phyloP scores from a whole-genome alignment of 2,329 filamentous ascomycete species.

The Celoporthe dispersa region DNA sequence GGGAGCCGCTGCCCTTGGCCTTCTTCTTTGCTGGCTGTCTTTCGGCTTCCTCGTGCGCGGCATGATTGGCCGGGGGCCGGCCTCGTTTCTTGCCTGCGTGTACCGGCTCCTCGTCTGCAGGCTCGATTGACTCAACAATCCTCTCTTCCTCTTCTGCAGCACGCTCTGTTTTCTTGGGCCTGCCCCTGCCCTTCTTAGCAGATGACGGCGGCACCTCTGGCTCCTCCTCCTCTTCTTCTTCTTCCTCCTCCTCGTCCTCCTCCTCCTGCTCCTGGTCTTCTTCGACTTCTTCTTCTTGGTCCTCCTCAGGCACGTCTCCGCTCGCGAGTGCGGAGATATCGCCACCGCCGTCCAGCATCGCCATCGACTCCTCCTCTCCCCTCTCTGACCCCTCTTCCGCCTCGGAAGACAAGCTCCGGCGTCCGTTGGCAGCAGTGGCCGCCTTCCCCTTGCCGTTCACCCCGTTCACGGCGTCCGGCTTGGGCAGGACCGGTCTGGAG shows the following conservation, averaged over 20 bases:
- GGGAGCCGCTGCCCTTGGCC: slow-evolving; percentile 33
- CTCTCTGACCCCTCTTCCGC: slow-evolving; percentile 38
- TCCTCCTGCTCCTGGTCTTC: slow-evolving; percentile 37
- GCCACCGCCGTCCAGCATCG: slow-evolving; percentile 34
- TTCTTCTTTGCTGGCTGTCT: slow-evolving; percentile 35
- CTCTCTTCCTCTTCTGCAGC: slow-evolving; percentile 35
- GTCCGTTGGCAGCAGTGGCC: slow-evolving; percentile 27
- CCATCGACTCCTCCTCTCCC: slow-evolving; percentile 33
- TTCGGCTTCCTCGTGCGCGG: slow-evolving; percentile 28
- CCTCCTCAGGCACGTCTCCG: slow-evolving; percentile 31
- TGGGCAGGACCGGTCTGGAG: slow-evolving; percentile 36
- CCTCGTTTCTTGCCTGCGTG: slow-evolving; percentile 32
- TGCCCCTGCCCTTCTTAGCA: slow-evolving; percentile 21
- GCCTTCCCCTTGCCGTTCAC: slow-evolving; percentile 32
- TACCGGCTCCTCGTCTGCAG: slow-evolving; percentile 31
- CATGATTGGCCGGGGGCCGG: slow-evolving; percentile 32
- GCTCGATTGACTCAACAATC: slow-evolving; percentile 29
- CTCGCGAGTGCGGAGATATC: slow-evolving; percentile 46
- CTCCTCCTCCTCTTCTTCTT: slow-evolving; percentile 39
- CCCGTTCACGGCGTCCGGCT: slow-evolving; percentile 35
- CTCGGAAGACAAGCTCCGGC: slow-evolving; percentile 31
- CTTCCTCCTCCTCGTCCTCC: slow-evolving; percentile 22
- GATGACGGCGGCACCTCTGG: slow-evolving; percentile 27
- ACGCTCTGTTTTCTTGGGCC: slow-evolving; percentile 22
- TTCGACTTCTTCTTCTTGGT: slow-evolving; percentile 36